These are phyloP conservation scores for Aciculosporium take DNA, from an alignment of 2,329 filamentous ascomycete species.

Conservation along the genomic window DNA sequence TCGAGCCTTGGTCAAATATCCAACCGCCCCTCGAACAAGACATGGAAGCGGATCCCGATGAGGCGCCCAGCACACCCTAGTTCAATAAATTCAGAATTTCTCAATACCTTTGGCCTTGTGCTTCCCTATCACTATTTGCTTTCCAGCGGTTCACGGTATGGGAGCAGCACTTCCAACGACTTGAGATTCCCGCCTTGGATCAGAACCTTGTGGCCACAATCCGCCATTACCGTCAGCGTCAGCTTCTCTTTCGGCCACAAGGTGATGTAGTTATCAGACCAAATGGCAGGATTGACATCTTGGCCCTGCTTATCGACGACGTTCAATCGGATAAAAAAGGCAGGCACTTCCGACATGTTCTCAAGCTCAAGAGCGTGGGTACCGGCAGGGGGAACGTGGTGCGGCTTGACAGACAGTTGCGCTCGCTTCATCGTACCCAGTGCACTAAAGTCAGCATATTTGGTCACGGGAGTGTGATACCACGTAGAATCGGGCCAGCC, in stretches of 20 bases:
- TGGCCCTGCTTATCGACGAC: constrained; percentile 29
- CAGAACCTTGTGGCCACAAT: constrained; percentile 6
- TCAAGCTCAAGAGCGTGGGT: constrained; percentile 27
- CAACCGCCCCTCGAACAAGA: no score
- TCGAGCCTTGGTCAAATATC: no score
- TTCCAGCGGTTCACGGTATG: no score
- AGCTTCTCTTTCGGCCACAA: constrained; percentile 42
- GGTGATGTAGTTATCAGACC: constrained; percentile 51
- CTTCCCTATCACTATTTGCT: constrained; percentile 10
- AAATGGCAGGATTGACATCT: constrained; percentile 37
- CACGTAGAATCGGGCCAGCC: constrained; percentile 44
- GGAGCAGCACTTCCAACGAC: constrained; percentile 1
- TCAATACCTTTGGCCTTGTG: no score
- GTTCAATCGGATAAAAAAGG: constrained; percentile 41
- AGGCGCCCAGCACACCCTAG: no score
- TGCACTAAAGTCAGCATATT: constrained; percentile 33
- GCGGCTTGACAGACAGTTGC: constrained; percentile 17
- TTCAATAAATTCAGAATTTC: no score
- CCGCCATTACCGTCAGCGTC: constrained; percentile 9
- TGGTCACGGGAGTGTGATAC: constrained; percentile 42
- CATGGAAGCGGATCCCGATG: no score
- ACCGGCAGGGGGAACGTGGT: constrained; percentile 3
- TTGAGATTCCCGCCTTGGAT: constrained; percentile 10
- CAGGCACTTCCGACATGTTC: constrained; percentile 37
- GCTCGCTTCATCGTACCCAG: constrained; percentile 26